Evolutionary conservation across 2,329 filamentous ascomycete genomes (phyloP).

Genomic region (Cladosporium sp.): DNA sequence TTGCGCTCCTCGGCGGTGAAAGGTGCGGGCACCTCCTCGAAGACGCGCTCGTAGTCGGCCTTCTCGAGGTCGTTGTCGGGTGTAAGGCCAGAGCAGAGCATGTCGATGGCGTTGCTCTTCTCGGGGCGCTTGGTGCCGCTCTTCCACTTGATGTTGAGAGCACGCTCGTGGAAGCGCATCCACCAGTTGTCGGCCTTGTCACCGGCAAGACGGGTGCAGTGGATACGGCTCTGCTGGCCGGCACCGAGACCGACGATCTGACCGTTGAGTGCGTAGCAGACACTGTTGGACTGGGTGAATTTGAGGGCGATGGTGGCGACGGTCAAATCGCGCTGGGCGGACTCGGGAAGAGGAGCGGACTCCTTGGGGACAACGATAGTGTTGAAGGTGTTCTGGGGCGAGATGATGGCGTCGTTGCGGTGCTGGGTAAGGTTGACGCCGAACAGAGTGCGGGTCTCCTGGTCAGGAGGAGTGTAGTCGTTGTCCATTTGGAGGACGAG

Average conservation of each 20-base stretch:
- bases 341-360: conserved; percentile 69
- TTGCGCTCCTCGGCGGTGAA: conserved; percentile 85
- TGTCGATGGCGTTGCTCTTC: conserved; percentile 97
- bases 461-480: conserved; percentile 71
- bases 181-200: conserved; percentile 99
- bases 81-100: conserved; percentile 88
- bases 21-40: conserved; percentile 80
- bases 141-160: conserved; percentile 91
- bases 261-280: conserved; percentile 93
- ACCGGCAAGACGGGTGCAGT: conserved; percentile 95
- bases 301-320: conserved; percentile 97
- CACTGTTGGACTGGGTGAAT: conserved; percentile 98
- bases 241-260: conserved; percentile 93
- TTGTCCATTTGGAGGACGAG: conserved; percentile 93
- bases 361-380: conserved; percentile 86
- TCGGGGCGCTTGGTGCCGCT: conserved; percentile 94
- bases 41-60: conserved; percentile 82
- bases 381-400: conserved; percentile 76
- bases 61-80: conserved; percentile 82
- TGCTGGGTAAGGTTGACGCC: conserved; percentile 86
- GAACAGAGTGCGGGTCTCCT: conserved; percentile 85
- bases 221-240: conserved; percentile 95
- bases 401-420: conserved; percentile 88
- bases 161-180: conserved; percentile 94
- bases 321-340: conserved; percentile 83